phyloP scores from a whole-genome alignment of 2,329 filamentous ascomycete species.

The Trichocomaceae sp. region DNA sequence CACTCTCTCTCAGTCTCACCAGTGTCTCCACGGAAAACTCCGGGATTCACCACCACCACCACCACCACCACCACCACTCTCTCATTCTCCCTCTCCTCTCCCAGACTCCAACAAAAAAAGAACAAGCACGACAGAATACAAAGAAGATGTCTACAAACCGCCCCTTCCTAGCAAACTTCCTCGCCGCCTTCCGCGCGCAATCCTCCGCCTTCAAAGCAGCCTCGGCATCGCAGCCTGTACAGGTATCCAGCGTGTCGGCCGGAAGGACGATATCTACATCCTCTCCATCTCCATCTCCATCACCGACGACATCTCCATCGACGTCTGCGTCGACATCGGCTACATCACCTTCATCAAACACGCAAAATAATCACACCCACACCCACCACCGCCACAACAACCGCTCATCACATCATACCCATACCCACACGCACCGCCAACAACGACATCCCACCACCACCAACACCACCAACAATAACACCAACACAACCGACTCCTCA shows the following conservation, averaged over 20 bases:
- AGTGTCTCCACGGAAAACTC: constrained; percentile 4
- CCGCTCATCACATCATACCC: not conserved
- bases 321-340: constrained; percentile 23
- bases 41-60: not conserved
- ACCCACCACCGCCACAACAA: constrained; percentile 19
- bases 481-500: constrained; percentile 14
- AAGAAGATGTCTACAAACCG: constrained; percentile 53
- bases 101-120: not conserved
- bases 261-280: not conserved
- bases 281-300: not conserved
- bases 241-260: constrained; percentile 27
- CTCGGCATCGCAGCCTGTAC: constrained; percentile 34
- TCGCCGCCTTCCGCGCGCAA: constrained; percentile 61
- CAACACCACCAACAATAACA: constrained; percentile 12
- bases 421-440: constrained; percentile 22
- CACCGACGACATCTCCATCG: constrained; percentile 14
- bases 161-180: constrained; percentile 61
- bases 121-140: not conserved
- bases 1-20: not conserved
- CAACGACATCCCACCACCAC: constrained; percentile 1
- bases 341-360: constrained; percentile 27
- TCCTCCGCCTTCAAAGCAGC: constrained; percentile 51
- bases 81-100: not conserved
- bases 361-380: constrained; percentile 14
- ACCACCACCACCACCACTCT: too few relatives aligned